phyloP scores from a whole-genome alignment of 306 rosid genomes.

The Geum urbanum region DNA sequence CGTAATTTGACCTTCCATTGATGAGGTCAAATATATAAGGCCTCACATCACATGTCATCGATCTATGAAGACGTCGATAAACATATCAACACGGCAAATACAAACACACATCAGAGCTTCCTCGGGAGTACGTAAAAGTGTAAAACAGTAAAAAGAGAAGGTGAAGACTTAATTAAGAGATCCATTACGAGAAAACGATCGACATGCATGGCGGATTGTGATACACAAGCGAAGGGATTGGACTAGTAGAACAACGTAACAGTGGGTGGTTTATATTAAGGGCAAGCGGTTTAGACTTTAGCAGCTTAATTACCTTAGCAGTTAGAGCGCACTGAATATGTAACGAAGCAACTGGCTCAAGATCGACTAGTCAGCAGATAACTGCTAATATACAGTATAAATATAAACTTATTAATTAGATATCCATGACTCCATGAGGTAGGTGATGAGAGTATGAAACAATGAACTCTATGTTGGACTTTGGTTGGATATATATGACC shows the following conservation, averaged over 20 bases:
- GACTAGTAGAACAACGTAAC: not conserved
- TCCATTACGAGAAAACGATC: no score
- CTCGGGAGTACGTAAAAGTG: not conserved
- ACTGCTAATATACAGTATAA: not conserved
- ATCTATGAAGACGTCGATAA: not conserved
- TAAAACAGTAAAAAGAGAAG: not conserved
- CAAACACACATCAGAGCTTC: not conserved
- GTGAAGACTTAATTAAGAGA: no score
- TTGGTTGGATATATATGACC: not conserved
- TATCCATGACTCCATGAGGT: not conserved
- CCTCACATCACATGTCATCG: not conserved
- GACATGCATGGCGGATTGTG: no score
- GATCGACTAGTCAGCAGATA: not conserved
- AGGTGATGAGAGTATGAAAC: not conserved
- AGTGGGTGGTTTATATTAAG: not conserved
- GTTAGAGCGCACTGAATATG: no score
- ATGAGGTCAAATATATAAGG: not conserved
- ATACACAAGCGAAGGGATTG: no score
- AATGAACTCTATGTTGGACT: not conserved
- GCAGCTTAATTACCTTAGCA: not conserved
- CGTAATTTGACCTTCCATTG: not conserved
- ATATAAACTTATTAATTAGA: not conserved
- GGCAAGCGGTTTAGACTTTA: not conserved
- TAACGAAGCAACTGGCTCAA: not conserved
- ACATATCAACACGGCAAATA: not conserved